These are phyloP conservation scores for Berkeleyomyces basicola DNA, from an alignment of 2,329 filamentous ascomycete species.

Conservation along the genomic window DNA sequence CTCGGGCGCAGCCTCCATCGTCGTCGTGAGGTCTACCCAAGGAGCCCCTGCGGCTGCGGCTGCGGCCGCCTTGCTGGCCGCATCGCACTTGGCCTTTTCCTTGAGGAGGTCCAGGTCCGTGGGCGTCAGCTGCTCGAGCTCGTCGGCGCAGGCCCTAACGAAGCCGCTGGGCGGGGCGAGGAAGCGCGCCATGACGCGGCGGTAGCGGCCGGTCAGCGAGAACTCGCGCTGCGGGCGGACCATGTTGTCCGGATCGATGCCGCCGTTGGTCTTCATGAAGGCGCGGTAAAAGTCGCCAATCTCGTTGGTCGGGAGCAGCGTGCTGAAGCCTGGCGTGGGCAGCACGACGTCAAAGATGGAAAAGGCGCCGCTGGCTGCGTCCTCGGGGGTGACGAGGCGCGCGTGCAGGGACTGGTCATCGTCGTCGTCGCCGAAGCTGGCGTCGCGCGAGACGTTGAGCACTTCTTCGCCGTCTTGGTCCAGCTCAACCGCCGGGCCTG, in stretches of 20 bases:
- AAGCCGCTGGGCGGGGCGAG: slow-evolving; percentile 47
- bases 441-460: slow-evolving; percentile 28
- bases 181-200: slow-evolving; percentile 64
- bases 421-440: slow-evolving; percentile 26
- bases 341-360: slow-evolving; percentile 78
- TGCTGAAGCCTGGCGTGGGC: slow-evolving; percentile 80
- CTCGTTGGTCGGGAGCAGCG: slow-evolving; percentile 70
- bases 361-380: slow-evolving; percentile 60
- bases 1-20: slow-evolving; percentile 1
- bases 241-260: slow-evolving; percentile 74
- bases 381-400: slow-evolving; percentile 56
- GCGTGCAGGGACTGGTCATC: slow-evolving; percentile 38
- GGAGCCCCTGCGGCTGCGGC: slow-evolving; percentile 13
- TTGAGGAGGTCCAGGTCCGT: slow-evolving; percentile 65
- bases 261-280: slow-evolving; percentile 78
- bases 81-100: slow-evolving; percentile 21
- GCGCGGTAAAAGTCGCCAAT: slow-evolving; percentile 69
- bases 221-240: slow-evolving; percentile 71
- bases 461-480: slow-evolving; percentile 42
- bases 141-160: slow-evolving; percentile 51
- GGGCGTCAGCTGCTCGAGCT: slow-evolving; percentile 69
- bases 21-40: slow-evolving; percentile 5
- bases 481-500: slow-evolving; percentile 19
- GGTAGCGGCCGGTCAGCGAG: slow-evolving; percentile 75
- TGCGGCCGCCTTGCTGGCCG: slow-evolving; percentile 1